Conservation (phyloP, 2,329 filamentous ascomycete species). For the Talaromyces funiculosus region DNA sequence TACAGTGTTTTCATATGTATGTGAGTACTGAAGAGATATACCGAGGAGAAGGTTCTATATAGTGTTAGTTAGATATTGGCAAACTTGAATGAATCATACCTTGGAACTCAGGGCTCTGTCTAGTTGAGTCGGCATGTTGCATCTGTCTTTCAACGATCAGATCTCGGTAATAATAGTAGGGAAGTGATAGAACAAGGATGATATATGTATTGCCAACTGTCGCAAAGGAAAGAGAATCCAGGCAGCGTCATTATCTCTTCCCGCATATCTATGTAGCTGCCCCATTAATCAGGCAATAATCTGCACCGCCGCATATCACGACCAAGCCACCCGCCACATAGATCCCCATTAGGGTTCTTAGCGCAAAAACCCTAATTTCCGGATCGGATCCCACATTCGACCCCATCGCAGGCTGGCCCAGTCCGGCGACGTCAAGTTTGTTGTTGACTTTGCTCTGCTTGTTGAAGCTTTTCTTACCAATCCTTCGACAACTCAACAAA, state of each 20-base stretch:
- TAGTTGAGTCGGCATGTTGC: conserved; percentile 60
- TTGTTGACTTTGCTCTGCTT: conserved; percentile 1
- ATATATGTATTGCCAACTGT: neutral
- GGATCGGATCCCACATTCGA: conserved; percentile 16
- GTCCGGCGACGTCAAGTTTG: conserved; percentile 10
- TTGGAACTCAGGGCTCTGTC: conserved; percentile 66
- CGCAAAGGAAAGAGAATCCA: neutral
- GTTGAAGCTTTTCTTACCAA: neutral
- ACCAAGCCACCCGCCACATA: conserved; percentile 5
- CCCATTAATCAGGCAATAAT: neutral
- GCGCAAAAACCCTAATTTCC: conserved; percentile 23
- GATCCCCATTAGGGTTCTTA: conserved; percentile 15
- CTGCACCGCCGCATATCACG: conserved; percentile 6
- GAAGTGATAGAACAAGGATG: neutral
- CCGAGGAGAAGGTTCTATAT: conserved; percentile 64
- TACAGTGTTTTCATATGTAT: neutral
- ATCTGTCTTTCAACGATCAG: neutral
- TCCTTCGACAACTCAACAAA: conserved; percentile 14
- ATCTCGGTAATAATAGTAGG: neutral
- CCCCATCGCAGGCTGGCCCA: neutral
- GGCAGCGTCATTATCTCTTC: conserved; percentile 1
- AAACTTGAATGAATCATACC: conserved; percentile 41
- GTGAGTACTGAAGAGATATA: conserved; percentile 32
- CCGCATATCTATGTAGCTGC: neutral
- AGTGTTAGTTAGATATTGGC: conserved; percentile 14